Evolutionary conservation across 208 protist genomes (phyloP), one percentile per base, ranked within the genome.

Genomic region (Novymonas esmeraldas): DNA sequence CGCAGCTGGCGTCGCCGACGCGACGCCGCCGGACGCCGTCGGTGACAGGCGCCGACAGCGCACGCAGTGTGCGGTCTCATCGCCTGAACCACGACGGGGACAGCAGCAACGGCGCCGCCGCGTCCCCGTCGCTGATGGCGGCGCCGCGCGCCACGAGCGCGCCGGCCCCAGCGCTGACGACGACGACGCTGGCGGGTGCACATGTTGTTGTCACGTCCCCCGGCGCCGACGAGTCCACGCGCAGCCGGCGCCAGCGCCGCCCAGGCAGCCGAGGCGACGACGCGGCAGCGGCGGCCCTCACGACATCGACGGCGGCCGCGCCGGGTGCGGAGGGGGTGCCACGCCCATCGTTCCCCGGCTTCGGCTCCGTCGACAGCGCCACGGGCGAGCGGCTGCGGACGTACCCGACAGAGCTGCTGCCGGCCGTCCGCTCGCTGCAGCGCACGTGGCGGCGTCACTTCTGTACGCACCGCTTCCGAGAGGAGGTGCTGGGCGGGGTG

Each of bases 381-480:
- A 31, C 63, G 49, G 50, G 22, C 0, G 60, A 69, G 20, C 45
- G 33, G 50, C 61, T 79, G 0, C 48, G 58, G 6, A 54, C 5
- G 34, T 79, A 70, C 42, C 64, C 72, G 1, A 49, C 42, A 4
- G n/a, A 28, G 11, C 36, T 73, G 41, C 54, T 71, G 24, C 26
- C 38, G 2, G 29, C 29, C 6, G 38, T 87, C n/a, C 31, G 45
- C 1, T 51, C 69, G 31, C 34, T 88, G 52, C 85, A 91, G 58
- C 62, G 70, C 9, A 46, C 79, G 13, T 91, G 85, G 85, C 78
- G 81, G 10, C 66, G 55, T n/a, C 44, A 68, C 60, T 41, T 73
- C 61, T 33, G 70, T 0, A 22, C 62, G 42, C 60, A 86, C 41
- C 59, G 60, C 6, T 73, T 82, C 29, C 81, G 83, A 22, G 77